Evolutionary conservation across 176 grass and related monocot genomes (phyloP), one percentile per base, ranked within the genome.

Genomic region (Carex littledalei): DNA sequence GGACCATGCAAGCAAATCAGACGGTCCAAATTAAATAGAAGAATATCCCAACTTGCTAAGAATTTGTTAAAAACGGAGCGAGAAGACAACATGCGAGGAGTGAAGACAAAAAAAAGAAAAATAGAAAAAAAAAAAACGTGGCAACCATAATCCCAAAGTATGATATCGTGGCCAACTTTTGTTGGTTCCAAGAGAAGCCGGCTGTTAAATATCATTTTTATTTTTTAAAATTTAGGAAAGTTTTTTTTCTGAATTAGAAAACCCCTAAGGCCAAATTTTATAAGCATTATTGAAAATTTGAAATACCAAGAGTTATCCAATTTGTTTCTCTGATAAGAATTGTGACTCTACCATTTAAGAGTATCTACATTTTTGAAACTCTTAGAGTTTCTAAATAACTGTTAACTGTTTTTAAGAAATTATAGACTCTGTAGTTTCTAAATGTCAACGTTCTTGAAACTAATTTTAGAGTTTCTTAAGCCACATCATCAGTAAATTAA

Each of bases 51-150:
- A 34, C 14, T 18, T 39, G 34, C 32, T 69, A 41, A 69, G 31
- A 17, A 69, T 69, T 69, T 8, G 35, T 20, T 20, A 71, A 7
- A 71, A 71, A 45, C 6, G 17, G 35, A 41, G 5, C 4, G 45
- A 76, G 10, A 76, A 53, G n/a, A 4, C 45, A 76, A 76, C 72
- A 76, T 76, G 72, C 1, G 10, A 76, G 72, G 72, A 76, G 72
- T 15, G 72, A 26, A 77, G 47, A 31, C 45, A 16, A 50, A 15
- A 43, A 43, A 8, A 1, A 43, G n/a, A 43, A 43, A 43, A 43
- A 3, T 4, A 39, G 9, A 10, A 49, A 49, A 49, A 49, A 49
- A 49, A 50, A 11, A 50, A 55, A 77, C 72, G 10, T 77, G 72
- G 47, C 72, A 77, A 55, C 49, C 72, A 55, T 77, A 77, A 50